Evolutionary conservation across 352 stramenopile species (phyloP), one percentile per base, ranked within the genome.

Genomic region (Phytophthora meadii): DNA sequence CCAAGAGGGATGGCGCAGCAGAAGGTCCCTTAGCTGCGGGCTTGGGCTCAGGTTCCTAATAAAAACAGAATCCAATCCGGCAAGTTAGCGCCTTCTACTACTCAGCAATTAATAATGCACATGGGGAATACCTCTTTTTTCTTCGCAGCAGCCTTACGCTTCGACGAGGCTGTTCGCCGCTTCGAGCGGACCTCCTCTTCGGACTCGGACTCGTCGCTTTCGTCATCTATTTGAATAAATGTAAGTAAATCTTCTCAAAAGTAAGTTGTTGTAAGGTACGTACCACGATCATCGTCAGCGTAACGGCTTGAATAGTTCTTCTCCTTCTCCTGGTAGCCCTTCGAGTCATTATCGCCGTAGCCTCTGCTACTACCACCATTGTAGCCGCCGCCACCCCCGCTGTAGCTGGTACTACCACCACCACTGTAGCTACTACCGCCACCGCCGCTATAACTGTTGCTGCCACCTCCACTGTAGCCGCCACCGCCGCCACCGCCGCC

Each of bases 231-330:
- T 37, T 37, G 53, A 17, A 45, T n/a, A 65, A 12, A 36, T 14
- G 7, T 14, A 36, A 15, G 8, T 36, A 36, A 36, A 36, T 14
- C 30, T 36, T 11, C 8, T 63, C 4, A 44, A 42, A 22, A 5
- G 28, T 14, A 42, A 32, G 6, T 19, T 37, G 15, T 34, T 36
- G n/a, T 27, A 28, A 24, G 39, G 19, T 25, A 54, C 25, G 24
- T 57, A 79, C 70, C 66, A 49, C 61, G 53, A 47, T 75, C 70
- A 4, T 93, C 87, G 51, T 93, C 83, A 39, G 80, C 80, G 46
- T 92, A 90, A 47, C 85, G 78, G 36, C 82, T 89, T 15, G 84
- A 92, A 53, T 92, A 92, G 39, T 68, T 65, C 68, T 89, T 90
- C 55, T 87, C 82, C 46, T 80, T 74, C 25, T 87, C 76, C 17